Evolutionary conservation across 2,329 filamentous ascomycete genomes (phyloP).

Genomic region (Alternaria ethzedia): DNA sequence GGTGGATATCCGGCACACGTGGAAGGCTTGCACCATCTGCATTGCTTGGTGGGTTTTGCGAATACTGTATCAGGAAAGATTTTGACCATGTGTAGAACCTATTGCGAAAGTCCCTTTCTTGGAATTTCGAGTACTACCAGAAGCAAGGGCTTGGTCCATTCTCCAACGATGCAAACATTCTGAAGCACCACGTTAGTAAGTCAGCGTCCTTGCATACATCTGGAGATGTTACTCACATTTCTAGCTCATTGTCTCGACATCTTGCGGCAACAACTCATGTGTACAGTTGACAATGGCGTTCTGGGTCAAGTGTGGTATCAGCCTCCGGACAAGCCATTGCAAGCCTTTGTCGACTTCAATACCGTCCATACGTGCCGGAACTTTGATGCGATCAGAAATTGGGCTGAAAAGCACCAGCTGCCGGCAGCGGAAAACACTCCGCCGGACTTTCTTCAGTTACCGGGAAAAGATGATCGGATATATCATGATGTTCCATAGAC

Average conservation of each 20-base stretch:
- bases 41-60: conserved; percentile 58
- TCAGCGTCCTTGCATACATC: conserved; percentile 12
- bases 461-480: conserved; percentile 42
- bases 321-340: conserved; percentile 54
- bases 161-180: conserved; percentile 59
- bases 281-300: conserved; percentile 64
- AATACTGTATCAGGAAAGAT: neutral
- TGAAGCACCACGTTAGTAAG: conserved; percentile 65
- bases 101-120: conserved; percentile 64
- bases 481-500: conserved; percentile 16
- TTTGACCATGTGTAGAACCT: conserved; percentile 55
- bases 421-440: conserved; percentile 41
- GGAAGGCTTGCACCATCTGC: conserved; percentile 63
- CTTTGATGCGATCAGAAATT: conserved; percentile 60
- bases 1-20: conserved; percentile 65
- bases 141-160: conserved; percentile 60
- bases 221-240: neutral
- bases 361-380: conserved; percentile 65
- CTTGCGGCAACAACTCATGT: conserved; percentile 69
- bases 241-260: conserved; percentile 66
- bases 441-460: conserved; percentile 50
- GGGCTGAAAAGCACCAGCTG: conserved; percentile 62
- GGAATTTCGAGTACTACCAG: conserved; percentile 66
- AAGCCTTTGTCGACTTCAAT: conserved; percentile 67
- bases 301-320: conserved; percentile 68